These are phyloP conservation scores for Fusarium odoratissimum DNA, from an alignment of 2,329 filamentous ascomycete genomes.

Conservation along the genomic window DNA sequence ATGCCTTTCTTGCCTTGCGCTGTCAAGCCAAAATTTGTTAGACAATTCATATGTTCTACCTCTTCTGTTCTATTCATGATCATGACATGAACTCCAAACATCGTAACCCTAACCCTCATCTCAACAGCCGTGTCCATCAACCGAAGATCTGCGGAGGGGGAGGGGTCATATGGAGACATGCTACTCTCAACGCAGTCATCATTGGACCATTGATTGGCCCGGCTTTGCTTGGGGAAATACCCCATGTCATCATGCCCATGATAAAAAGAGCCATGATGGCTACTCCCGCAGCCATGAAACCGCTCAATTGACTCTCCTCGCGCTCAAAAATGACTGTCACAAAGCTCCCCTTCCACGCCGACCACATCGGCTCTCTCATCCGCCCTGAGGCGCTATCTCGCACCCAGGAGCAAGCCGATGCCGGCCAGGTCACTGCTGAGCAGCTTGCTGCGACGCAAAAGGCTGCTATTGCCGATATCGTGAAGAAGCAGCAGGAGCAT, in stretches of 20 bases:
- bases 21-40: background rate
- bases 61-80: background rate
- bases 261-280: slow-evolving; percentile 38
- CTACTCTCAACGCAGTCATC: slow-evolving; percentile 17
- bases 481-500: slow-evolving; percentile 71
- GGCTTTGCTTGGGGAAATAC: slow-evolving; percentile 12
- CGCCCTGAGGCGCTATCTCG: slow-evolving; percentile 72
- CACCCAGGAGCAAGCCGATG: slow-evolving; percentile 61
- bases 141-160: slow-evolving; percentile 44
- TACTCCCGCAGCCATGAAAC: background rate
- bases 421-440: slow-evolving; percentile 53
- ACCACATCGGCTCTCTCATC: slow-evolving; percentile 78
- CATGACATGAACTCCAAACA: background rate
- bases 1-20: background rate
- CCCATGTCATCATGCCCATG: slow-evolving; percentile 37
- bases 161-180: slow-evolving; percentile 41
- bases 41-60: too few species aligned
- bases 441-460: slow-evolving; percentile 69
- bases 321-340: slow-evolving; percentile 42
- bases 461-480: slow-evolving; percentile 72
- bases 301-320: slow-evolving; percentile 8
- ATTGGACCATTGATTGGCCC: slow-evolving; percentile 37
- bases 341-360: slow-evolving; percentile 72
- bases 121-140: slow-evolving; percentile 45
- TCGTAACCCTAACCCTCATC: slow-evolving; percentile 20